Percentiles rank a stretch among this genome's conserved stretches.
These are phyloP conservation scores for Yarrowia sp. DNA, from an alignment of 805 yeast genomes.

Conservation along the genomic window DNA sequence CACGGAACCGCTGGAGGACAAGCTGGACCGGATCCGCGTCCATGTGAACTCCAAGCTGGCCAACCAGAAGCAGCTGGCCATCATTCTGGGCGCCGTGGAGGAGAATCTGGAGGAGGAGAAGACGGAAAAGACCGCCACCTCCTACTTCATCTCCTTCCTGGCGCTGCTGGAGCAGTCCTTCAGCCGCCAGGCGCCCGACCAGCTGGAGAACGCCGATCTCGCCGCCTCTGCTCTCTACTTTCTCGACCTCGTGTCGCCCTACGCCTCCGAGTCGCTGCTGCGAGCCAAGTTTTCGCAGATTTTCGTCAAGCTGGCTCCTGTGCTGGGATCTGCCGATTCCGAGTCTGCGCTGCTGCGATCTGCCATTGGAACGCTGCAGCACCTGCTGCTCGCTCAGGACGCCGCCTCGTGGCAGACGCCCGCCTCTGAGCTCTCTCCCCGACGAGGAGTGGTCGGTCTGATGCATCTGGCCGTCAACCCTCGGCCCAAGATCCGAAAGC, in stretches of 20 bases:
- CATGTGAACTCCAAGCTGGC: constrained; percentile 78
- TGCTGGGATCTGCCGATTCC: constrained; percentile 62
- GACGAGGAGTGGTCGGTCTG: constrained; percentile 74
- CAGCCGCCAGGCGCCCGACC: constrained; percentile 41
- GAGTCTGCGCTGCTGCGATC: constrained; percentile 82
- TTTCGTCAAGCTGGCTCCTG: constrained; percentile 75
- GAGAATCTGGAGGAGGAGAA: constrained; percentile 71
- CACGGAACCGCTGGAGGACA: constrained; percentile 31
- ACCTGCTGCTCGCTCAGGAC: constrained; percentile 77
- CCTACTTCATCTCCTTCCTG: constrained; percentile 82
- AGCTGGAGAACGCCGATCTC: constrained; percentile 55
- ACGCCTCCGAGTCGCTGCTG: constrained; percentile 56
- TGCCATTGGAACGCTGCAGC: constrained; percentile 80
- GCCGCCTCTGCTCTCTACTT: constrained; percentile 79
- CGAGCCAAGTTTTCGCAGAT: constrained; percentile 75
- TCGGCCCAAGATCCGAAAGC: constrained; percentile 91
- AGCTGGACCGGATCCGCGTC: constrained; percentile 49
- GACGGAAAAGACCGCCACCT: constrained; percentile 62
- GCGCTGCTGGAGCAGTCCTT: constrained; percentile 76
- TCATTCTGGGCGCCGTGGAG: constrained; percentile 84
- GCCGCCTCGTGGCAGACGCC: constrained; percentile 61
- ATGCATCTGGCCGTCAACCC: constrained; percentile 78
- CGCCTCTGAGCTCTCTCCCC: constrained; percentile 56
- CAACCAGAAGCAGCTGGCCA: constrained; percentile 81
- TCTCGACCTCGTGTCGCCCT: constrained; percentile 75